Conservation (phyloP, 805 yeast genomes). For the Pichia occidentalis region DNA sequence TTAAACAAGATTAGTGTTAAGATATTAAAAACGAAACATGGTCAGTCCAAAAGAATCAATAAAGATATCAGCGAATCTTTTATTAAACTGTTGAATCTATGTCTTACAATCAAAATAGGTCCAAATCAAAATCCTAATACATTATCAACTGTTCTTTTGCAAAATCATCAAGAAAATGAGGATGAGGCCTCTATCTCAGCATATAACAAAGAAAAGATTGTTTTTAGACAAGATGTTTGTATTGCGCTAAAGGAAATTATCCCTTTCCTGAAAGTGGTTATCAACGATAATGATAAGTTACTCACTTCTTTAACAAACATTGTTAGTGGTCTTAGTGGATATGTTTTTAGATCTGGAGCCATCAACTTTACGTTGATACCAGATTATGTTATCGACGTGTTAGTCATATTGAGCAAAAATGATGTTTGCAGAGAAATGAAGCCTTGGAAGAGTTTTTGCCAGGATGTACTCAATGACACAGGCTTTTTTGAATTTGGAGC, state of each 20-base stretch:
- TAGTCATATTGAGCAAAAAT: conserved; percentile 32
- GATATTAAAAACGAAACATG: conserved; percentile 50
- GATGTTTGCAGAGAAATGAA: conserved; percentile 35
- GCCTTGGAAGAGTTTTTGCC: conserved; percentile 57
- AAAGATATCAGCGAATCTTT: conserved; percentile 40
- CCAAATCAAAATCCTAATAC: conserved; percentile 17
- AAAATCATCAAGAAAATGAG: neutral
- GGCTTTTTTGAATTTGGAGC: conserved; percentile 41
- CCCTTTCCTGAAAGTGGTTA: conserved; percentile 31
- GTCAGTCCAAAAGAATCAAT: conserved; percentile 51
- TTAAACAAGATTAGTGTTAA: conserved; percentile 48
- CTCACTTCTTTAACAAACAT: conserved; percentile 44
- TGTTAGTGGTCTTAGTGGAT: conserved; percentile 45
- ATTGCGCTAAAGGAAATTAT: conserved; percentile 35
- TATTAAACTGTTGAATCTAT: conserved; percentile 20
- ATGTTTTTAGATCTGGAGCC: conserved; percentile 38
- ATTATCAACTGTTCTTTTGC: conserved; percentile 1
- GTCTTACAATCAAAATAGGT: conserved; percentile 21
- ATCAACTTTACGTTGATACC: conserved; percentile 36
- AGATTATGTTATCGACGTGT: conserved; percentile 34
- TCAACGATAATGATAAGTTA: conserved; percentile 59
- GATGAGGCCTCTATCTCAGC: neutral
- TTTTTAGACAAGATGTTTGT: conserved; percentile 39
- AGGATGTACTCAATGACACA: conserved; percentile 59
- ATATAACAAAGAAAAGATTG: conserved; percentile 15